These are phyloP conservation scores for Mycena sanguinolenta DNA, from an alignment of 768 basidiomycete genomes.

Conservation along the genomic window DNA sequence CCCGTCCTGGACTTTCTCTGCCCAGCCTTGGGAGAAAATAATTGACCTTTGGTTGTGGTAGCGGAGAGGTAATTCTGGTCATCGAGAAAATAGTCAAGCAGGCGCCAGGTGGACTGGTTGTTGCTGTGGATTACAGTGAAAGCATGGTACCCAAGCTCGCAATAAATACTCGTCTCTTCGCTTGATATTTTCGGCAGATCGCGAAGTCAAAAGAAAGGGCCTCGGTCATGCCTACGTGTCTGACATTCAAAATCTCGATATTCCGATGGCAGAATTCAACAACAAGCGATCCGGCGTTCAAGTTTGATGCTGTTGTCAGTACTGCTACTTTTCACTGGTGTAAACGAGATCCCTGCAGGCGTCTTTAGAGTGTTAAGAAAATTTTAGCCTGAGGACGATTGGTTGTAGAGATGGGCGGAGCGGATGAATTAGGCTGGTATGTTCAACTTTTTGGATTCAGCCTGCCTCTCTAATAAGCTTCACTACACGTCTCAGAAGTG, in stretches of 20 bases:
- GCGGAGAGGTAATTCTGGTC: conserved; percentile 78
- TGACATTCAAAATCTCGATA: conserved; percentile 65
- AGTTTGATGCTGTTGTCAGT: conserved; percentile 83
- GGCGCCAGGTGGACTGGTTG: conserved; percentile 64
- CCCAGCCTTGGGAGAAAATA: conserved; percentile 76
- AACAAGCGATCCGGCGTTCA: conserved; percentile 46
- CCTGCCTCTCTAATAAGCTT: neutral
- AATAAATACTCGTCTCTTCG: neutral
- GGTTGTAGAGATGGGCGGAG: conserved; percentile 84
- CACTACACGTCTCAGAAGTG: conserved; percentile 69
- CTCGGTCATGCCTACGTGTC: conserved; percentile 61
- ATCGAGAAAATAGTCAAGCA: conserved; percentile 66
- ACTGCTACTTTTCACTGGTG: conserved; percentile 91
- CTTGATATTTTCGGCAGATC: conserved; percentile 56
- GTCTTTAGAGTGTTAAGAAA: conserved; percentile 72
- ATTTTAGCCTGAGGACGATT: conserved; percentile 81
- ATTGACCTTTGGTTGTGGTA: conserved; percentile 88
- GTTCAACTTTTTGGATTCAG: conserved; percentile 7
- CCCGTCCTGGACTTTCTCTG: conserved; percentile 44
- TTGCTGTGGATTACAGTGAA: conserved; percentile 78
- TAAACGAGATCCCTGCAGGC: conserved; percentile 74
- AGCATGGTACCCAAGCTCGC: conserved; percentile 70
- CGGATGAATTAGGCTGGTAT: conserved; percentile 78
- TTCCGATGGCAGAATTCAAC: conserved; percentile 48
- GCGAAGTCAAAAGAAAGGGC: conserved; percentile 61